phyloP scores from a whole-genome alignment of 2,329 filamentous ascomycete genomes.

The Diaporthe ampelina region DNA sequence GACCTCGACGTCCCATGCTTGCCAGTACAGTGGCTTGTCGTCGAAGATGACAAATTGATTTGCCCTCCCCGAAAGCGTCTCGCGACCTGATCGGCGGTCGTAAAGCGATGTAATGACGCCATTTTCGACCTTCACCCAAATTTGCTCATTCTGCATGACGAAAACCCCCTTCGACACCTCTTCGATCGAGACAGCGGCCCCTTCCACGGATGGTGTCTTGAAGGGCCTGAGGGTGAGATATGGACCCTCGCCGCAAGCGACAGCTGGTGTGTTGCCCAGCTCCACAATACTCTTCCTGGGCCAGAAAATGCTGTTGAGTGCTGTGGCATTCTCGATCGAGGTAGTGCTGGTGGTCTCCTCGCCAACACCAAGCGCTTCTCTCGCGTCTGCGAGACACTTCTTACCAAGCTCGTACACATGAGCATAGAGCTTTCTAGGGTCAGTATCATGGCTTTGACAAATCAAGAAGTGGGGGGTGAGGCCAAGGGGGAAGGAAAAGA shows the following conservation, averaged over 20 bases:
- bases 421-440: constrained; percentile 75
- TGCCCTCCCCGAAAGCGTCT: constrained; percentile 84
- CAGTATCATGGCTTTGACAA: neutral
- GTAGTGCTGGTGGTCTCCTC: constrained; percentile 52
- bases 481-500: neutral
- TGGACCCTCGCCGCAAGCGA: constrained; percentile 70
- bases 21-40: constrained; percentile 97
- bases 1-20: constrained; percentile 98
- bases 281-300: constrained; percentile 80
- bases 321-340: constrained; percentile 66
- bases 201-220: constrained; percentile 58
- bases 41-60: constrained; percentile 97
- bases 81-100: constrained; percentile 79
- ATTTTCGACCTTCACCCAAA: constrained; percentile 78
- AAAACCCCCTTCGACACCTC: constrained; percentile 74
- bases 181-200: constrained; percentile 63
- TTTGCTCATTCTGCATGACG: constrained; percentile 82
- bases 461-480: neutral
- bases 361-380: constrained; percentile 75
- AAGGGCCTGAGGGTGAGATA: constrained; percentile 66
- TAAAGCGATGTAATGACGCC: constrained; percentile 89
- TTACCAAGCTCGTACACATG: constrained; percentile 84
- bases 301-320: constrained; percentile 92
- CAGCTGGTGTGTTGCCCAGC: constrained; percentile 64
- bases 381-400: constrained; percentile 78